Percentiles rank a stretch among this genome's conserved stretches.
These are phyloP conservation scores for Auricularia sp. DNA, from an alignment of 768 basidiomycete species.

Conservation along the genomic window DNA sequence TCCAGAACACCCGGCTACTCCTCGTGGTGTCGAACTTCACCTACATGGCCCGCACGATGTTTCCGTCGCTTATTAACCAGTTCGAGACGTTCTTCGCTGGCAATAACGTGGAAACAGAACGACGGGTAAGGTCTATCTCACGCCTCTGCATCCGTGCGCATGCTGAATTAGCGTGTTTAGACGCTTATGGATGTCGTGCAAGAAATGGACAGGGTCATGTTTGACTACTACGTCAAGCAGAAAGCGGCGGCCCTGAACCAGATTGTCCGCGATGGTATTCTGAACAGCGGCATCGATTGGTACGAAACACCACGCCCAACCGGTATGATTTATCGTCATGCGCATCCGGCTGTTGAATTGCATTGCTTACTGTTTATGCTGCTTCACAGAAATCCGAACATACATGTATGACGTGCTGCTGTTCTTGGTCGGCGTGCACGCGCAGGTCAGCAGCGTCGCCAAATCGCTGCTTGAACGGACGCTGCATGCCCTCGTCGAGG, in stretches of 20 bases:
- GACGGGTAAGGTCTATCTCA: slow-evolving; percentile 36
- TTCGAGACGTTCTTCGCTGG: slow-evolving; percentile 69
- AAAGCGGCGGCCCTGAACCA: slow-evolving; percentile 59
- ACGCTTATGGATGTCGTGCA: slow-evolving; percentile 67
- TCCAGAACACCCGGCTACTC: slow-evolving; percentile 75
- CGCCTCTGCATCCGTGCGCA: not conserved
- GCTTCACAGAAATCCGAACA: slow-evolving; percentile 69
- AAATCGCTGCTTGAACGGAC: slow-evolving; percentile 75
- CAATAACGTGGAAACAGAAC: slow-evolving; percentile 55
- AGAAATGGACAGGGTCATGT: slow-evolving; percentile 81
- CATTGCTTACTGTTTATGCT: not conserved
- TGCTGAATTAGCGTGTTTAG: slow-evolving; percentile 24
- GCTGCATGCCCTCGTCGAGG: slow-evolving; percentile 69
- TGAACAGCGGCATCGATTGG: slow-evolving; percentile 83
- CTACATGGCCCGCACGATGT: slow-evolving; percentile 55
- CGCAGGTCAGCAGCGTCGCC: slow-evolving; percentile 76
- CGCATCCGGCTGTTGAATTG: not conserved
- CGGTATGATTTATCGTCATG: slow-evolving; percentile 36
- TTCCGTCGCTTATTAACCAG: slow-evolving; percentile 73
- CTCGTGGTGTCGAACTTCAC: slow-evolving; percentile 85
- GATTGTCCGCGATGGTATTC: slow-evolving; percentile 70
- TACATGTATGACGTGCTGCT: slow-evolving; percentile 89
- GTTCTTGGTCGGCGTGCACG: slow-evolving; percentile 83
- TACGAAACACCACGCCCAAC: slow-evolving; percentile 86
- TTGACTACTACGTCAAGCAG: slow-evolving; percentile 78